Evolutionary conservation across 306 rosid genomes (phyloP).

Genomic region (Luffa acutangula): DNA sequence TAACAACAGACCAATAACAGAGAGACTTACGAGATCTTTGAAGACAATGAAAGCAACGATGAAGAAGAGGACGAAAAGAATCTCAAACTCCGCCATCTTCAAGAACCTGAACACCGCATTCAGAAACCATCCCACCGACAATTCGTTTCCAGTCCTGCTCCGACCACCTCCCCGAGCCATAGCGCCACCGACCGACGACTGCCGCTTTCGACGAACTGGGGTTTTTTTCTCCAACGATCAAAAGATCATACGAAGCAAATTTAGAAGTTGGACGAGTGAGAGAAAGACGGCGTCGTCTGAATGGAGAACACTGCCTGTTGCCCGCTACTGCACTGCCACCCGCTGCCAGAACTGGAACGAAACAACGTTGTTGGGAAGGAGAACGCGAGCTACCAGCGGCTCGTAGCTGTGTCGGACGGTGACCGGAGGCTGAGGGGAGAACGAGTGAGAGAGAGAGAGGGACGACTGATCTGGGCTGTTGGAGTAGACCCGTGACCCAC

Average conservation of each 20-base stretch:
- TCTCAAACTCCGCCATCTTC: constrained; percentile 77
- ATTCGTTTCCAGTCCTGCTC: constrained; percentile 27
- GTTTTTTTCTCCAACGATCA: not conserved
- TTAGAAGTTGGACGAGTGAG: no score
- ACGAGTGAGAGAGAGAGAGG: no score
- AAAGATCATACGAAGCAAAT: not conserved
- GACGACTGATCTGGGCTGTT: no score
- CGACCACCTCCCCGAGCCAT: constrained; percentile 28
- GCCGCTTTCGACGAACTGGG: not conserved
- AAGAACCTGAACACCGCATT: constrained; percentile 39
- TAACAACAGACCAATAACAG: not conserved
- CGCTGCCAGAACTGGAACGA: no score
- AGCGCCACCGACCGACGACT: not conserved
- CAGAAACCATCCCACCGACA: constrained; percentile 41
- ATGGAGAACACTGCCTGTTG: no score
- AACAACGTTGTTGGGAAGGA: no score
- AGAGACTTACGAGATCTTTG: constrained; percentile 72
- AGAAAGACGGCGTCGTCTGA: no score
- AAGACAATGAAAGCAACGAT: constrained; percentile 56
- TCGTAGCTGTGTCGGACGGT: no score
- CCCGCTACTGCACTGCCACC: no score
- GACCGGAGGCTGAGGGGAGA: no score
- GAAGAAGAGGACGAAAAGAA: constrained; percentile 76
- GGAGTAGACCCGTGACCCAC: no score
- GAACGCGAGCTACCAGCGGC: no score